Conservation (phyloP, 495 filamentous ascomycete species). For the Sphaerosporella brunnea region DNA sequence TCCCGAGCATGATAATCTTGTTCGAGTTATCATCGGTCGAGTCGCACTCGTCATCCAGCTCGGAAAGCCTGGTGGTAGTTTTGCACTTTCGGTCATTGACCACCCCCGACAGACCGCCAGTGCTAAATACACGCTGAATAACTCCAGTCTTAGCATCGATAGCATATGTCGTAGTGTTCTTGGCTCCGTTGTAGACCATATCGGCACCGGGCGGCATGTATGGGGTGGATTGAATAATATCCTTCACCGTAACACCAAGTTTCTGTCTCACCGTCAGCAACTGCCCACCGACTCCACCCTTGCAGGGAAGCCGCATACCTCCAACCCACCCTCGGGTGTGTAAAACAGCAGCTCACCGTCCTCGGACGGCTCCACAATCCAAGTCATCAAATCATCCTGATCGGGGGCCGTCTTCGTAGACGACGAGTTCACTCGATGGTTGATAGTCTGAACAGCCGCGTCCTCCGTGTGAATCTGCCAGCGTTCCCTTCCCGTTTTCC, state of each 20-base stretch:
- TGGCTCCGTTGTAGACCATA: conserved; percentile 75
- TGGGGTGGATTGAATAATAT: conserved; percentile 48
- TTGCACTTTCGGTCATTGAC: conserved; percentile 32
- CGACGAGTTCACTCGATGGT: conserved; percentile 56
- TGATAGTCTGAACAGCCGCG: conserved; percentile 77
- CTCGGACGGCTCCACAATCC: conserved; percentile 86
- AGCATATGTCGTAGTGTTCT: conserved; percentile 73
- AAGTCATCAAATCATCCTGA: conserved; percentile 69
- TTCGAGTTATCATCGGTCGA: conserved; percentile 28
- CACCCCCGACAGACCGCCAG: conserved; percentile 28
- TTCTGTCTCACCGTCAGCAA: conserved; percentile 28
- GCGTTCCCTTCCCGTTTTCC: conserved; percentile 60
- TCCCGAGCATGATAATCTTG: conserved; percentile 26
- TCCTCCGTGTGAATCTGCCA: conserved; percentile 71
- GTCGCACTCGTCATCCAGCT: conserved; percentile 54
- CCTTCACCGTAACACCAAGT: conserved; percentile 49
- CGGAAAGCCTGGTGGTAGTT: conserved; percentile 37
- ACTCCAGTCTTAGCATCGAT: conserved; percentile 70
- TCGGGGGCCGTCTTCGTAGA: no score
- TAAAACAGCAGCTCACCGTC: conserved; percentile 85
- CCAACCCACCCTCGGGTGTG: conserved; percentile 35
- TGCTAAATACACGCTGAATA: conserved; percentile 43
- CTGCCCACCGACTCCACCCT: background rate
- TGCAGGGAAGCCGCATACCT: conserved; percentile 13
- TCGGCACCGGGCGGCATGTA: conserved; percentile 18